phyloP scores from a whole-genome alignment of 495 filamentous ascomycete species.

The Talaromyces borbonicus region DNA sequence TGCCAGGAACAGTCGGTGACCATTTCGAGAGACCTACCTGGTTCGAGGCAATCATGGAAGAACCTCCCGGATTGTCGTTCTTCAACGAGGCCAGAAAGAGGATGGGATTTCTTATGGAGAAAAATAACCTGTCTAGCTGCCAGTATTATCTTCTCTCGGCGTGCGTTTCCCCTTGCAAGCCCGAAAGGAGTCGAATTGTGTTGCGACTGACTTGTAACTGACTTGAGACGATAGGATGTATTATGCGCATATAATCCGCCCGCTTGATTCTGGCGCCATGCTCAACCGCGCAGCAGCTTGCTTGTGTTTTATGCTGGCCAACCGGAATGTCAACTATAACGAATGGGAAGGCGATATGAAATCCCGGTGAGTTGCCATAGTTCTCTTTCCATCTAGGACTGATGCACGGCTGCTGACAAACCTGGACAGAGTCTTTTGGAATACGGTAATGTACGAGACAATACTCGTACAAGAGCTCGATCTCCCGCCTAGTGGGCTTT shows the following conservation, averaged over 20 bases:
- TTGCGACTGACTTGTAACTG: no score
- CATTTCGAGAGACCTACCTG: constrained; percentile 35
- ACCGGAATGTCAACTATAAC: constrained; percentile 36
- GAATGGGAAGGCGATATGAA: constrained; percentile 44
- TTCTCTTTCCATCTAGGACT: not conserved
- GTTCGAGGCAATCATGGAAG: constrained; percentile 33
- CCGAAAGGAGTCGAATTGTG: no score
- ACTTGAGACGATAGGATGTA: constrained; percentile 25
- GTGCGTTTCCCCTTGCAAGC: constrained; percentile 15
- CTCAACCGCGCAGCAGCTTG: constrained; percentile 38
- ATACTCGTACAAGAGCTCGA: constrained; percentile 39
- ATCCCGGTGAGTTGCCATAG: constrained; percentile 12
- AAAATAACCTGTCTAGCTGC: constrained; percentile 37
- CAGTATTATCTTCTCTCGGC: constrained; percentile 39
- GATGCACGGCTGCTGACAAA: no score
- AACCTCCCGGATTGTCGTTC: constrained; percentile 32
- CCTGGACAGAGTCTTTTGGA: constrained; percentile 33
- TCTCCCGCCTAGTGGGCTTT: constrained; percentile 35
- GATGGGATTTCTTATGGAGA: constrained; percentile 39
- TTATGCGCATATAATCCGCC: constrained; percentile 35
- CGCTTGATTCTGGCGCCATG: constrained; percentile 40
- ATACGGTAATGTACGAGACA: constrained; percentile 40
- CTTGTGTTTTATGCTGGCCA: constrained; percentile 37
- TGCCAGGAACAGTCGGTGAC: constrained; percentile 24
- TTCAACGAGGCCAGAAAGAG: constrained; percentile 38